Conservation (phyloP, 257 asterid species). For the Anisodus tanguticus region DNA sequence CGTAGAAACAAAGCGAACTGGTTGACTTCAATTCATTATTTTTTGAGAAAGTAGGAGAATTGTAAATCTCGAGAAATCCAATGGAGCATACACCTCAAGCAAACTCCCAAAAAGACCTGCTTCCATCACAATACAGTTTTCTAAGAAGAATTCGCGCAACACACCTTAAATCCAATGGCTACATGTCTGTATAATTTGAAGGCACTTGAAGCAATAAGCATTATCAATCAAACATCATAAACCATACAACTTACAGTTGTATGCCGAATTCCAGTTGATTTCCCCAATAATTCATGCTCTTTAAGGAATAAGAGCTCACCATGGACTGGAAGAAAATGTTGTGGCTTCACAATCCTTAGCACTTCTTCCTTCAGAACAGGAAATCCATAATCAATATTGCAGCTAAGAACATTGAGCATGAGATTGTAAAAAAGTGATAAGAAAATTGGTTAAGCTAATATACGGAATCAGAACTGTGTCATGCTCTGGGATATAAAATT, state of each 20-base stretch:
- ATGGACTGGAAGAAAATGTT: conserved; percentile 95
- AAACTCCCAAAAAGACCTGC: not conserved
- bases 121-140: not conserved
- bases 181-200: not conserved
- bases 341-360: conserved; percentile 93
- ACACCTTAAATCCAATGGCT: conserved; percentile 13
- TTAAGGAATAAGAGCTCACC: conserved; percentile 96
- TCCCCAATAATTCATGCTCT: conserved; percentile 96
- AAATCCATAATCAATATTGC: conserved; percentile 17
- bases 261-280: conserved; percentile 93
- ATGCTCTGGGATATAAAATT: conserved; percentile 24
- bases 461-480: not conserved
- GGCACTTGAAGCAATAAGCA: not conserved
- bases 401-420: conserved; percentile 13
- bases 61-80: not conserved
- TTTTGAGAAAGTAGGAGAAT: not conserved
- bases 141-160: not conserved
- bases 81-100: not conserved
- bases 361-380: conserved; percentile 72
- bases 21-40: not conserved
- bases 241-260: conserved; percentile 67
- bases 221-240: conserved; percentile 12
- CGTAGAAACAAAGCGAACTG: not conserved
- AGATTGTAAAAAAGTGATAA: not conserved
- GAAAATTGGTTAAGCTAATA: not conserved